These are phyloP conservation scores for Trichoderma erinaceum DNA, from an alignment of 495 filamentous ascomycete species.

Conservation along the genomic window DNA sequence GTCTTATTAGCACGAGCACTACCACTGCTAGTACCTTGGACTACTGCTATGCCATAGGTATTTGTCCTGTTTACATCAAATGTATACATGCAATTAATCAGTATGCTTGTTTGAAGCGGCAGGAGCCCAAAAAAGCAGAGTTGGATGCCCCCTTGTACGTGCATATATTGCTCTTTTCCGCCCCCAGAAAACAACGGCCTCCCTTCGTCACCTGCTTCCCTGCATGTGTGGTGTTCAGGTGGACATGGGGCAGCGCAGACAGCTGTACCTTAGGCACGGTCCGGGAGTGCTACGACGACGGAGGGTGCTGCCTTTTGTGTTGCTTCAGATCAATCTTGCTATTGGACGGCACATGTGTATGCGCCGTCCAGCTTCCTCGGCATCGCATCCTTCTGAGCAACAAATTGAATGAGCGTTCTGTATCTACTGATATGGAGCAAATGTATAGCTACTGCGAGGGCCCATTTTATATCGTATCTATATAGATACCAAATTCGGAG, in stretches of 20 bases:
- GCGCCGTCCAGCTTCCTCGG: not conserved
- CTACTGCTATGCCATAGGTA: no score
- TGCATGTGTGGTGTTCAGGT: slow-evolving; percentile 1
- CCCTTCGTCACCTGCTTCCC: slow-evolving; percentile 6
- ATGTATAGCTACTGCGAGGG: no score
- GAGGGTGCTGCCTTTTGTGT: not conserved
- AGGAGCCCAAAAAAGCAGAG: not conserved
- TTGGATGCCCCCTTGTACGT: not conserved
- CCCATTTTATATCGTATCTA: no score
- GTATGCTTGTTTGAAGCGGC: not conserved
- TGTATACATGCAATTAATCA: not conserved
- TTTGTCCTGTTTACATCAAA: no score
- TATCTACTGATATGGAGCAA: no score
- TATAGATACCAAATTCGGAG: not conserved
- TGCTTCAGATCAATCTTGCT: not conserved
- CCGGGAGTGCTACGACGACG: not conserved
- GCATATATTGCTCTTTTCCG: not conserved
- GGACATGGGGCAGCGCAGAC: not conserved
- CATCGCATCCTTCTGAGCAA: not conserved
- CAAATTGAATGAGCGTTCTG: not conserved
- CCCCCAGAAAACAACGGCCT: not conserved
- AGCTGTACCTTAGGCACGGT: not conserved
- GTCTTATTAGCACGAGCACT: no score
- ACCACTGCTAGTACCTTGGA: no score
- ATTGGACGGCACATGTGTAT: not conserved